phyloP scores from a whole-genome alignment of 768 basidiomycete species.

The Agrocybe pediades region DNA sequence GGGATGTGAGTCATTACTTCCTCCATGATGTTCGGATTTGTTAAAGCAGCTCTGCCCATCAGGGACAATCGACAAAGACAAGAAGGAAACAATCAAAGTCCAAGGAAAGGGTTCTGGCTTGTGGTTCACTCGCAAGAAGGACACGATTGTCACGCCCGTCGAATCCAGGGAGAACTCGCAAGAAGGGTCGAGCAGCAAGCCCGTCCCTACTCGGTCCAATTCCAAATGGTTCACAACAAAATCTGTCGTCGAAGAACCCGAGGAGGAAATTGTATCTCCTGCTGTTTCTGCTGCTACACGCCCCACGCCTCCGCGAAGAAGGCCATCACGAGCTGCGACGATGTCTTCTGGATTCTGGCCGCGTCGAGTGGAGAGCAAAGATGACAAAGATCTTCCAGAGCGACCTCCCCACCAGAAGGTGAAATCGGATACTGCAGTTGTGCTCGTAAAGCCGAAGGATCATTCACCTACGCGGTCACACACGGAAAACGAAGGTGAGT shows the following conservation, averaged over 20 bases:
- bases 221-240: slow-evolving; percentile 29
- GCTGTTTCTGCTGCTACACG: slow-evolving; percentile 4
- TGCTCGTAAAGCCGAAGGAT: slow-evolving; percentile 22
- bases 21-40: slow-evolving; percentile 1
- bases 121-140: slow-evolving; percentile 56
- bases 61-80: slow-evolving; percentile 70
- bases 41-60: not conserved
- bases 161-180: slow-evolving; percentile 7
- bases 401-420: slow-evolving; percentile 27
- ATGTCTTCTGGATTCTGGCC: slow-evolving; percentile 33
- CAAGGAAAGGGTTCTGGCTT: slow-evolving; percentile 50
- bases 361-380: slow-evolving; percentile 28
- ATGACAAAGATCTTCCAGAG: slow-evolving; percentile 26
- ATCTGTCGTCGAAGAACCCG: slow-evolving; percentile 29
- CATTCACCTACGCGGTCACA: slow-evolving; percentile 29
- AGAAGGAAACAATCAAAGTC: slow-evolving; percentile 64
- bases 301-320: slow-evolving; percentile 5
- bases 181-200: slow-evolving; percentile 10
- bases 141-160: slow-evolving; percentile 20
- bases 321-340: slow-evolving; percentile 28
- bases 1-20: slow-evolving; percentile 60
- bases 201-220: slow-evolving; percentile 24
- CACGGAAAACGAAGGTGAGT: slow-evolving; percentile 30
- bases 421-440: slow-evolving; percentile 32
- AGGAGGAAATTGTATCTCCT: slow-evolving; percentile 23